These are phyloP conservation scores for Cytospora leucostoma DNA, from an alignment of 2,329 filamentous ascomycete species.

Conservation along the genomic window DNA sequence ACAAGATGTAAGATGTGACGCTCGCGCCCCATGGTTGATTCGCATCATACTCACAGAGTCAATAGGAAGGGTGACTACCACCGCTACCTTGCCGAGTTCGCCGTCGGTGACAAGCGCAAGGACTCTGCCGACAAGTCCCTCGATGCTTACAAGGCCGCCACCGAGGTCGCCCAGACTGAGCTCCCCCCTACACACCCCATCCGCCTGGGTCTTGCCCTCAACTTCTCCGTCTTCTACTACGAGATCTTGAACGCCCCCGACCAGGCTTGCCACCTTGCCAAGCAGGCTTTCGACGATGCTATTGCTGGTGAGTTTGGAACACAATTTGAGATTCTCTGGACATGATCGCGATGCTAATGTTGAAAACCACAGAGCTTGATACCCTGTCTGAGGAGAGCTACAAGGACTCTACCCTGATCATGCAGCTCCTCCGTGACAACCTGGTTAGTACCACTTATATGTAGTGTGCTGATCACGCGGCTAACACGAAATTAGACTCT, in stretches of 20 bases:
- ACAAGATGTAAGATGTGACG: constrained; percentile 78
- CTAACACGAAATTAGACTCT: constrained; percentile 69
- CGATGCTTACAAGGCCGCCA: constrained; percentile 94
- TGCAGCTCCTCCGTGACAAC: constrained; percentile 98
- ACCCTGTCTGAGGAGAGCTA: constrained; percentile 98
- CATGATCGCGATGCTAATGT: constrained; percentile 17
- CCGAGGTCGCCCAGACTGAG: constrained; percentile 86
- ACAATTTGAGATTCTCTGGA: neutral
- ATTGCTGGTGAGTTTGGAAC: constrained; percentile 66
- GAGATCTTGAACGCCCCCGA: constrained; percentile 99
- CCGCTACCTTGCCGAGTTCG: constrained; percentile 97
- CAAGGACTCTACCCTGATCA: constrained; percentile 98
- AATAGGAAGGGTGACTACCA: constrained; percentile 98
- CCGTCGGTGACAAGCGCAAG: constrained; percentile 92
- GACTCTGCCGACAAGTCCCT: constrained; percentile 89
- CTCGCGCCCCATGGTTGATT: neutral
- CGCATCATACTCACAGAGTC: constrained; percentile 27
- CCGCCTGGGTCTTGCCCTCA: constrained; percentile 86
- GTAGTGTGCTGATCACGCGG: neutral
- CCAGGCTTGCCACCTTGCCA: constrained; percentile 96
- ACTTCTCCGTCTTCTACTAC: constrained; percentile 99
- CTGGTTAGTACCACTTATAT: constrained; percentile 59
- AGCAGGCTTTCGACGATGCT: constrained; percentile 94
- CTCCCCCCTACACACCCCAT: constrained; percentile 91
- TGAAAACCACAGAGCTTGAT: constrained; percentile 71